Evolutionary conservation across 1,139 yeast genomes (phyloP).

Genomic region (Zhuliangozyma blackwelliae): DNA sequence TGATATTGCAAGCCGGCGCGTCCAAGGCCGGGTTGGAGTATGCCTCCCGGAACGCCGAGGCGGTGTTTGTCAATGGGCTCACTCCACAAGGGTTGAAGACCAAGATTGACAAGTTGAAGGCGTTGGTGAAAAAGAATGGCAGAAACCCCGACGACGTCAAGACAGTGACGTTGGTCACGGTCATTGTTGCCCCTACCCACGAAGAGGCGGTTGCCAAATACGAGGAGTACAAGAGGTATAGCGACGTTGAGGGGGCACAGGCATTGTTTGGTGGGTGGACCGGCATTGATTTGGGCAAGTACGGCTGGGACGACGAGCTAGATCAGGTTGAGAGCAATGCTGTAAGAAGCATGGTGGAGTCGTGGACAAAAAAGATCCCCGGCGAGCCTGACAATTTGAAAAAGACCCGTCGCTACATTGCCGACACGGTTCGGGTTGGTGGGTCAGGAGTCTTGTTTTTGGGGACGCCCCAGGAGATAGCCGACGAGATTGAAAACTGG

Average conservation of each 20-base stretch:
- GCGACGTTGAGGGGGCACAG: slow-evolving; percentile 33
- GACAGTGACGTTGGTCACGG: slow-evolving; percentile 26
- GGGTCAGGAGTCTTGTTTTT: slow-evolving; percentile 21
- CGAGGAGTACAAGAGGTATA: slow-evolving; percentile 21
- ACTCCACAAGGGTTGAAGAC: slow-evolving; percentile 24
- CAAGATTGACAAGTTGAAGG: slow-evolving; percentile 23
- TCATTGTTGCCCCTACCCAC: slow-evolving; percentile 28
- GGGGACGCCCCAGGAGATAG: slow-evolving; percentile 22
- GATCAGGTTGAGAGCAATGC: slow-evolving; percentile 24
- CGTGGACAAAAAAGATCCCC: slow-evolving; percentile 25
- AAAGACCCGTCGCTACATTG: slow-evolving; percentile 22
- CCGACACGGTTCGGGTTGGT: slow-evolving; percentile 20
- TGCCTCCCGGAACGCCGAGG: slow-evolving; percentile 44
- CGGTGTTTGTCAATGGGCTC: slow-evolving; percentile 29
- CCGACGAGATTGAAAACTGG: slow-evolving; percentile 26
- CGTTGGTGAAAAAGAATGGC: slow-evolving; percentile 23
- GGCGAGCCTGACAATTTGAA: slow-evolving; percentile 20
- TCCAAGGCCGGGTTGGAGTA: slow-evolving; percentile 36
- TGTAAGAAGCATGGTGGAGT: slow-evolving; percentile 21
- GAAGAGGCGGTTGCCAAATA: slow-evolving; percentile 31
- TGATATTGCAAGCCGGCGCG: slow-evolving; percentile 45
- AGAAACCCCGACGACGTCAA: slow-evolving; percentile 29
- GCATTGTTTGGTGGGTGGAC: slow-evolving; percentile 34
- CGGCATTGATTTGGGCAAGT: slow-evolving; percentile 27
- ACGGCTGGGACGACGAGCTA: slow-evolving; percentile 25